Evolutionary conservation across 2,329 filamentous ascomycete genomes (phyloP), one percentile per base, ranked within the genome.

Genomic region (Clathrospora elynae): DNA sequence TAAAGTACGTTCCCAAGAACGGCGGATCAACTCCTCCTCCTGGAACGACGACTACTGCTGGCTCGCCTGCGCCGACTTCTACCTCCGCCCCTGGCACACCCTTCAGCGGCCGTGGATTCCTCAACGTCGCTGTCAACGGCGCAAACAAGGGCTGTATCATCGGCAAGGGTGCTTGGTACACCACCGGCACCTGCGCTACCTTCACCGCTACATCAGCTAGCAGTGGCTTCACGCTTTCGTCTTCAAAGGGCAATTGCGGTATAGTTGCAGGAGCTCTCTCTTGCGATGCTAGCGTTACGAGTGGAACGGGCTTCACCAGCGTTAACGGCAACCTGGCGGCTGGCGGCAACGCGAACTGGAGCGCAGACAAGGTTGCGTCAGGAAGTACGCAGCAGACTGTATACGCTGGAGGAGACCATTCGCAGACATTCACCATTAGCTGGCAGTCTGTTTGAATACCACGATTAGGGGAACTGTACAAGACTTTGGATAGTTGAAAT

Each of bases 91-190:
- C 79, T 2, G 63, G 64, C 3, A 52, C 54, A 0, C 73, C 79
- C 0, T 83, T 82, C 60, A 69, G 72, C n/a, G 84, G 84, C 1
- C 76, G 71, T 20, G 85, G 85, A 1, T 79, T 78, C 53, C 64
- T 88, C 26, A 78, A 83, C 39, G 82, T 85, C 3, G 60, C 75
- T 17, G 72, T 74, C 3, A 65, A 70, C 12, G 76, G 78, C 3
- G 61, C 60, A n/a, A 62, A 72, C 33, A 75, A 73, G 6, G 85
- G 86, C n/a, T 88, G 84, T 55, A 75, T 88, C 44, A 88, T 88
- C 61, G 78, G 78, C 41, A 74, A 70, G 7, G 86, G 86, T 0
- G 81, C 78, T 0, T 89, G 85, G 86, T 88, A 85, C 60, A 76
- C 77, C 0, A 77, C 75, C 1, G 84, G 85, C 2, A 85, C 84